Conservation (phyloP, 768 basidiomycete genomes). For the Naganishia vishniacii region DNA sequence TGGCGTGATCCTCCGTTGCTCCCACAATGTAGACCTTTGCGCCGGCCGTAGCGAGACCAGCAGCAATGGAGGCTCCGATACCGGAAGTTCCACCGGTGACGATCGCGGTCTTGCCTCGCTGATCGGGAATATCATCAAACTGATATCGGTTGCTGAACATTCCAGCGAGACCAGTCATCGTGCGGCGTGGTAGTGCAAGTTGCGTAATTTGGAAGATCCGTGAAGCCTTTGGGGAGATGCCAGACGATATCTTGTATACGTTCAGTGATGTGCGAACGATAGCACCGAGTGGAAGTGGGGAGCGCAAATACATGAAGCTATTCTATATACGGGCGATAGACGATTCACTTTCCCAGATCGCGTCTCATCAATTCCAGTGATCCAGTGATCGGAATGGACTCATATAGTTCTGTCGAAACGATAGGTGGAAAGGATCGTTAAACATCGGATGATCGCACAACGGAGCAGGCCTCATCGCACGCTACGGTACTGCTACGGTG, state of each 20-base stretch:
- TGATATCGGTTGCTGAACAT: slow-evolving; percentile 44
- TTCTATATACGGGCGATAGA: too few species aligned
- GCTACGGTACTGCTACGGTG: too few species aligned
- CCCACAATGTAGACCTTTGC: slow-evolving; percentile 39
- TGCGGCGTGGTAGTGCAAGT: not conserved
- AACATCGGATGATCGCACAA: too few species aligned
- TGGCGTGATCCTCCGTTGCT: slow-evolving; percentile 40
- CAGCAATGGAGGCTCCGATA: slow-evolving; percentile 38
- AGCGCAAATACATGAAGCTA: too few species aligned
- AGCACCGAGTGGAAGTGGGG: too few species aligned
- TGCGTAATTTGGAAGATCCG: not conserved
- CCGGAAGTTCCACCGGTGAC: slow-evolving; percentile 55
- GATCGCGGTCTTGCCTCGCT: slow-evolving; percentile 53
- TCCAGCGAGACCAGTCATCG: slow-evolving; percentile 36
- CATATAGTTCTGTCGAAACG: too few species aligned
- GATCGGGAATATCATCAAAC: slow-evolving; percentile 52
- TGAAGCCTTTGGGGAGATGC: not conserved
- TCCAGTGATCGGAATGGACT: too few species aligned
- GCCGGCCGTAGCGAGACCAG: slow-evolving; percentile 33
- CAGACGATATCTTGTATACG: not conserved
- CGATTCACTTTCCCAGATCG: too few species aligned
- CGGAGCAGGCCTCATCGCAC: too few species aligned
- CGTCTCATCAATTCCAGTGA: too few species aligned
- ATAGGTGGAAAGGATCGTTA: too few species aligned
- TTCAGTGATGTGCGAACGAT: not conserved